These are phyloP conservation scores for Akanthomyces dipterigenus DNA, from an alignment of 2,329 filamentous ascomycete genomes.

Conservation along the genomic window DNA sequence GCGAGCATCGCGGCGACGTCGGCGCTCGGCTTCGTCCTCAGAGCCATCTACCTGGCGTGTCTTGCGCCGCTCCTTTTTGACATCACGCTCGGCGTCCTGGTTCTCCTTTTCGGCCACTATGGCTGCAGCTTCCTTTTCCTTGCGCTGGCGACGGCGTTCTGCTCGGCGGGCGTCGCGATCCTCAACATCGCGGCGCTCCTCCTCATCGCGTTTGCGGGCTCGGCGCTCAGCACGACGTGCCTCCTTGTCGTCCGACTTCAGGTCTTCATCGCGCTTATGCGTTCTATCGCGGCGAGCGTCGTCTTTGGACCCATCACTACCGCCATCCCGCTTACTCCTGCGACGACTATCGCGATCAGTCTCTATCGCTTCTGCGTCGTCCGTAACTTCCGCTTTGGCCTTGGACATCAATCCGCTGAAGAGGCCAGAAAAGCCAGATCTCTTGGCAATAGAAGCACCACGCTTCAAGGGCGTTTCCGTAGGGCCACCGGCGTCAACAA, in stretches of 20 bases:
- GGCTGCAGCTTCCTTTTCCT: conserved; percentile 39
- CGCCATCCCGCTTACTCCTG: conserved; percentile 49
- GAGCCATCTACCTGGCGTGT: conserved; percentile 36
- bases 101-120: conserved; percentile 36
- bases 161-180: conserved; percentile 42
- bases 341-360: conserved; percentile 56
- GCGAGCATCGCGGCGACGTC: conserved; percentile 46
- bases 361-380: conserved; percentile 43
- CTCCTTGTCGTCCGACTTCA: conserved; percentile 47
- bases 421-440: conserved; percentile 50
- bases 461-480: conserved; percentile 29
- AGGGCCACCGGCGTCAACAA: conserved; percentile 29
- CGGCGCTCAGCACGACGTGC: conserved; percentile 49
- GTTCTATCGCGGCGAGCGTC: conserved; percentile 30
- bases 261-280: conserved; percentile 16
- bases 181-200: conserved; percentile 42
- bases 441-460: conserved; percentile 36
- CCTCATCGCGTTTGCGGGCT: conserved; percentile 41
- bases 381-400: conserved; percentile 40
- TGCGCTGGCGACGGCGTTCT: conserved; percentile 43
- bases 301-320: conserved; percentile 49
- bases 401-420: conserved; percentile 53
- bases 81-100: conserved; percentile 37
- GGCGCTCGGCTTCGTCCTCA: conserved; percentile 47
- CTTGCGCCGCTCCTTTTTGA: conserved; percentile 44